Conservation (phyloP, 1,139 yeast species). For the Magnusiomyces suaveolens region DNA sequence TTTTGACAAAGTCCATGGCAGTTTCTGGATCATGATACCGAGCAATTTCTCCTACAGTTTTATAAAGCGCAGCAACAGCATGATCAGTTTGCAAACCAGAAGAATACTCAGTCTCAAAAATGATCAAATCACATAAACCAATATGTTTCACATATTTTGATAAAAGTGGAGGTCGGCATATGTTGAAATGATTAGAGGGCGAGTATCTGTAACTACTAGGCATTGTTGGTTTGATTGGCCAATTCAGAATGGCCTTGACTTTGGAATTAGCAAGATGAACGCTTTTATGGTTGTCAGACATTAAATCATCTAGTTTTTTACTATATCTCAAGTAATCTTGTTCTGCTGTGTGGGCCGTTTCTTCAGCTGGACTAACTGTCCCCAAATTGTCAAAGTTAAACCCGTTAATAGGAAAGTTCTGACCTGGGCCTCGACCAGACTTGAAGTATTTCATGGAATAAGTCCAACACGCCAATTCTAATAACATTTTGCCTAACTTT, state of each 20-base stretch:
- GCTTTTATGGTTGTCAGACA: background rate
- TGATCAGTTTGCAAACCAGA: background rate
- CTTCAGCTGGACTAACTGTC: background rate
- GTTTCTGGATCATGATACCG: background rate
- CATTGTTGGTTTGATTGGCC: background rate
- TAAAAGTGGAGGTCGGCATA: background rate
- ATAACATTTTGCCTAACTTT: background rate
- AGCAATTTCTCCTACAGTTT: background rate
- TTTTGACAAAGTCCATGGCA: background rate
- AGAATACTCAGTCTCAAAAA: background rate
- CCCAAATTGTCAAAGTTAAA: background rate
- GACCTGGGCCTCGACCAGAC: background rate
- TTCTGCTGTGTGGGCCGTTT: background rate
- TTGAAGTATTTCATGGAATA: background rate
- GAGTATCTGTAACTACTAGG: background rate
- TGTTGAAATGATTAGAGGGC: background rate
- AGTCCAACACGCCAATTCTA: background rate
- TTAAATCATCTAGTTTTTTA: background rate
- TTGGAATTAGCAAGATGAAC: background rate
- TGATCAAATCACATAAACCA: background rate
- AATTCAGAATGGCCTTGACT: background rate
- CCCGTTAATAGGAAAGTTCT: background rate
- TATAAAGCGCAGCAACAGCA: conserved; percentile 1
- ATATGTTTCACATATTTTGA: background rate
- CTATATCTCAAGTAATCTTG: background rate